Evolutionary conservation across 805 yeast species (phyloP), one percentile per base, ranked within the genome.

Genomic region (Candida insectorum): DNA sequence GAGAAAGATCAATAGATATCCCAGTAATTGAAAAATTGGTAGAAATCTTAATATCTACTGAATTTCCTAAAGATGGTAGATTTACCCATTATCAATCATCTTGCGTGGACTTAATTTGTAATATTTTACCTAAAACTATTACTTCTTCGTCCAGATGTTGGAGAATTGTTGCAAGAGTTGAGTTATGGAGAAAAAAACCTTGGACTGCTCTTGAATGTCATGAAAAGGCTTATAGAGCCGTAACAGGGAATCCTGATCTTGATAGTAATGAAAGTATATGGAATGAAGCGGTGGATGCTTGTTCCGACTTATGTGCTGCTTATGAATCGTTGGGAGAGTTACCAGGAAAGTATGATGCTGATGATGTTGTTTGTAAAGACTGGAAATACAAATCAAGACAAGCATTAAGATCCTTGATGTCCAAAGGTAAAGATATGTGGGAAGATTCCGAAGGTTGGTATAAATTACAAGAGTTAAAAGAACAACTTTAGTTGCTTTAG

Each of bases 361-460:
- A 81, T 14, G 86, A 84, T 53, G 45, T 81, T n/a, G 94, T 89
- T 7, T 88, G 96, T 56, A 78, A 81, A 51, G 95, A 88, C 52
- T 89, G 97, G 97, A 83, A 77, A 51, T 85, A 81, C 60, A 87
- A 87, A 54, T 80, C 95, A 2, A 72, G 80, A 41, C 71, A 84
- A 11, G 66, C 85, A 1, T 71, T 88, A 14, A 72, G 94, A 49
- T 73, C 85, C 1, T 64, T 88, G 44, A 71, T 85, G 75, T 79
- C 91, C 12, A 83, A 80, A 51, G 96, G 96, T 6, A 81, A 75
- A 48, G 63, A 68, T 16, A 71, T 71, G 42, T 88, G 96, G 96
- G 89, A 84, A 46, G 87, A 75, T 41, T 68, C 83, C 3, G 80
- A 74, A 22, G 93, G 87, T 2, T 88, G 91, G 85, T 77, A 79